phyloP scores from a whole-genome alignment of 106 monocot species.

The Dendrobium chrysotoxum region DNA sequence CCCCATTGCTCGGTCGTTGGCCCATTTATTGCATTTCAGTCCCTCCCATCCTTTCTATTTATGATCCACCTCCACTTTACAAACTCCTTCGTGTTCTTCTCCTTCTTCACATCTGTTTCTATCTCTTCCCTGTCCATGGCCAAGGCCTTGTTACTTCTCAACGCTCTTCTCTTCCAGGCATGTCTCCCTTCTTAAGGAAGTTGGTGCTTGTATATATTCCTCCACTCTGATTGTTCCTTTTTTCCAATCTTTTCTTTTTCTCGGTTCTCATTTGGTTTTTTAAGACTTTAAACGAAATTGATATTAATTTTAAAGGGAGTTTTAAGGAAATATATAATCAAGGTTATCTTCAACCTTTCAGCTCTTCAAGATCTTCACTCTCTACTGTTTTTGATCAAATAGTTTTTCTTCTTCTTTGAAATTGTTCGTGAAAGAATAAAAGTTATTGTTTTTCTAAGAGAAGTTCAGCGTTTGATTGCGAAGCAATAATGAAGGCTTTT shows the following conservation, averaged over 20 bases:
- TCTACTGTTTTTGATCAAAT: neutral
- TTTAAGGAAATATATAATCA: neutral
- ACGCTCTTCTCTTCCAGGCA: neutral
- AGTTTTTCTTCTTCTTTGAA: neutral
- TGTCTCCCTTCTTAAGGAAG: constrained; percentile 3
- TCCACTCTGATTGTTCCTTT: neutral
- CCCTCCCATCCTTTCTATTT: constrained; percentile 7
- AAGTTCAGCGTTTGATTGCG: too few species aligned
- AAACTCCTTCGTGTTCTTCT: neutral
- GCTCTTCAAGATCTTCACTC: too few species aligned
- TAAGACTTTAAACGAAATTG: neutral
- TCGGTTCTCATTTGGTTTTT: neutral
- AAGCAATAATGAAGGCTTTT: too few species aligned
- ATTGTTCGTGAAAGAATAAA: neutral
- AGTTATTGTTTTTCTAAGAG: neutral
- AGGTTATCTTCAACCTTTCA: too few species aligned
- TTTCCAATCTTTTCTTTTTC: neutral
- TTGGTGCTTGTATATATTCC: neutral
- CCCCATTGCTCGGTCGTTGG: constrained; percentile 11
- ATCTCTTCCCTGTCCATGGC: neutral
- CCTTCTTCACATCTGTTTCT: neutral
- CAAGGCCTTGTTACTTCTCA: neutral
- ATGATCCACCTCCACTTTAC: neutral
- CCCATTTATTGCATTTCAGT: constrained; percentile 1
- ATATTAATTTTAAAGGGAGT: neutral